Base-by-base conservation (phyloP, 2,329 filamentous ascomycete genomes). In the Massarina eburnea region DNA sequence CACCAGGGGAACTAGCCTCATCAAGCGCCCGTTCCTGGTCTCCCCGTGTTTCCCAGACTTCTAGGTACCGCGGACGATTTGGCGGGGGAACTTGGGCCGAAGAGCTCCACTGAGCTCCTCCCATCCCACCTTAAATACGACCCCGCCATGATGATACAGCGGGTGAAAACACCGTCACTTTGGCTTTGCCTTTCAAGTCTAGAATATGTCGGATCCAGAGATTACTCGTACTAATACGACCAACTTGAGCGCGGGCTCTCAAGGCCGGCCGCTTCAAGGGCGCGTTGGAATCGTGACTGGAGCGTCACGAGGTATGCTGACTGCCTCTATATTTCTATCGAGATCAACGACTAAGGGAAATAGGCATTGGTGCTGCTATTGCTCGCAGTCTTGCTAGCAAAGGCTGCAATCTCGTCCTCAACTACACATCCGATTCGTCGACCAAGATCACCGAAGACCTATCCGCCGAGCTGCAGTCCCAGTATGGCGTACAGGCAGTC, bases 211-310 rank as follows among this genome's bases (percentile, higher is more conserved):
- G 22, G 64, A 69, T 46, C 72, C 71, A 34, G 41, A 54, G 21
- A 51, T 64, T 33, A 51, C 53, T 15, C 62, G 71, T 24, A 72
- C 63, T 12, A 63, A 59, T 6, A 73, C 72, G 0, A 74, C 72
- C 17, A 75, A 73, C 44, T 53, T 75, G 19, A 54, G 51, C 21
- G 55, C 57, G 18, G 55, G 59, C 39, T 54, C 62, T 17, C 55
- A 54, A 20, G 51, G 55, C 21, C 68, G 74, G 45, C 58, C 73
- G 10, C 66, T 77, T 4, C 83, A 89, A 64, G 87, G 87, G 57
- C 91, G 91, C 69, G 76, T 91, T 41, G 89, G 82, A 42, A 84
- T 95, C 55, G 78, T 94, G 37, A 94, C 89, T 1, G 89, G 89
- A 45, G 86, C 84, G 48, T 90, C 88, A 46, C 76, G 89, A 76